phyloP scores from a whole-genome alignment of 1,284 basidiomycete species.

The Ganoderma multipileum region DNA sequence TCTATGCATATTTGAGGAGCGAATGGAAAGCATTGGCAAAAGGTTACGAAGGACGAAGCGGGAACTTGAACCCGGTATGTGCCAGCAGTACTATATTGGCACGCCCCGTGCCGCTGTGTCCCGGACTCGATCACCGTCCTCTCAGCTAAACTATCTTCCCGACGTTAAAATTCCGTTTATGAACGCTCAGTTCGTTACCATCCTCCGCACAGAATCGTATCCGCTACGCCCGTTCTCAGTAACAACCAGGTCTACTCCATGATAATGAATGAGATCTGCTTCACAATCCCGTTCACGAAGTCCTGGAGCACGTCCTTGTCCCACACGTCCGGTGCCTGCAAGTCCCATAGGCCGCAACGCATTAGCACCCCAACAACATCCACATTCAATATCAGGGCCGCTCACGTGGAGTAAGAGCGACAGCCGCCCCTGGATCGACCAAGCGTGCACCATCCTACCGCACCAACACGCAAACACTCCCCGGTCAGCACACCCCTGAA shows the following conservation, averaged over 20 bases:
- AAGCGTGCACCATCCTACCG: background rate
- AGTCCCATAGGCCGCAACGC: background rate
- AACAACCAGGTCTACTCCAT: background rate
- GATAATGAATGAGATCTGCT: background rate
- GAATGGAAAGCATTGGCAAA: too few species aligned
- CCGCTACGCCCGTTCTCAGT: too few species aligned
- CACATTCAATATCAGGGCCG: background rate
- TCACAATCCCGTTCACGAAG: background rate
- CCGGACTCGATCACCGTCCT: too few species aligned
- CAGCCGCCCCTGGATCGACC: constrained; percentile 1
- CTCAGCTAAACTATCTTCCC: too few species aligned
- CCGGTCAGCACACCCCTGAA: background rate
- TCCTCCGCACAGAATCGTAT: too few species aligned
- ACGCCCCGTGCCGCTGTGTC: too few species aligned
- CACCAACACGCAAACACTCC: background rate
- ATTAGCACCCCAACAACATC: background rate
- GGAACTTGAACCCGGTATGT: too few species aligned
- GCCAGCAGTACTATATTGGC: too few species aligned
- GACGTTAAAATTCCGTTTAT: too few species aligned
- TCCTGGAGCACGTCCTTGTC: background rate
- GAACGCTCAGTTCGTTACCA: too few species aligned
- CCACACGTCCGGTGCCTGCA: background rate
- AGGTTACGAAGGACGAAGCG: too few species aligned
- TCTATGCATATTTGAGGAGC: too few species aligned
- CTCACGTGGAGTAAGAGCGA: background rate